Evolutionary conservation across 768 basidiomycete species (phyloP), one percentile per base, ranked within the genome.

Genomic region (Suillus tomentosus): DNA sequence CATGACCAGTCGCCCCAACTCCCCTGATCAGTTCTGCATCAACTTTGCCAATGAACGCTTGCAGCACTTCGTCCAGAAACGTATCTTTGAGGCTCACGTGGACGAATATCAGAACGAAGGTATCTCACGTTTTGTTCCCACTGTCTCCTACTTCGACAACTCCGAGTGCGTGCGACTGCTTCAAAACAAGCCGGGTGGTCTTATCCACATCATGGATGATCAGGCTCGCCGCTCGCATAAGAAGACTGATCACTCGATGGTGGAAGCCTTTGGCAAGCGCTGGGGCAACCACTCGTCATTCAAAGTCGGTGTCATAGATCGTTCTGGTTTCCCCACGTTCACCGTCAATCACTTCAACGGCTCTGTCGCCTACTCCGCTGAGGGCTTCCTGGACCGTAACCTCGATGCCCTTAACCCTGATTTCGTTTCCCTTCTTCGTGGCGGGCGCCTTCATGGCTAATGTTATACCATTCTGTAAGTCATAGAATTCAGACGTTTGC

Each of bases 171-270:
- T 99, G 37, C 86, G 94, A 9, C 81, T 99, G 37, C 78, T 99
- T 48, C 90, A 95, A 72, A 90, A 94, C 72, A 81, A 81, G 62
- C 95, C 93, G 1, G 96, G 95, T 11, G 97, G 97, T 2, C 81
- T 99, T 39, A 88, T 98, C 61, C 94, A 96, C 71, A 98, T 99
- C 76, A 94, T 98, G 91, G 96, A 99, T 72, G 96, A 99, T 72
- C 95, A 97, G 76, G 92, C 95, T 1, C 84, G 91, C 14, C 83
- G 92, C 45, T 84, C 85, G 63, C 89, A 87, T 64, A 96, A 95
- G 79, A 95, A 96, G 85, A 96, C 90, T 3, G 94, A 96, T 70
- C 85, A 90, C 61, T 93, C 91, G 0, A 97, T 99, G 94, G 87
- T 96, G 10, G 95, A 97, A 70, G 94, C 96, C 0, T 94, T 98